Conservation (phyloP, 1,284 basidiomycete species). For the Irpex sp. region DNA sequence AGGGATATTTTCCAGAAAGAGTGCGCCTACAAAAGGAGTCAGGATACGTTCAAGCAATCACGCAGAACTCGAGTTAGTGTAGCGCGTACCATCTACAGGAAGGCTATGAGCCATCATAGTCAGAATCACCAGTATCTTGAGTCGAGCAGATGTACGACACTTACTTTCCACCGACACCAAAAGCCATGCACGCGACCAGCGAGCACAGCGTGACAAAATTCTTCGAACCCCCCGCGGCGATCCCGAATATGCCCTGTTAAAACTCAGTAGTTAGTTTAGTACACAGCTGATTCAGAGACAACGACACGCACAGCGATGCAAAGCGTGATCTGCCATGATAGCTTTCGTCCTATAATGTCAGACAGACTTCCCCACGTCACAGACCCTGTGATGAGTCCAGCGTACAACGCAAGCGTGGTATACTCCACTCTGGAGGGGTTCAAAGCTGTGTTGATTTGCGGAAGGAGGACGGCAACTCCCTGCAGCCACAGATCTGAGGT, state of each 20-base stretch:
- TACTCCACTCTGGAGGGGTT: constrained; percentile 2
- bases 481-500: not conserved
- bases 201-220: not conserved
- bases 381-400: not conserved
- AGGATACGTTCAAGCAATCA: not conserved
- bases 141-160: not conserved
- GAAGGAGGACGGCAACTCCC: not conserved
- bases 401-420: constrained; percentile 1
- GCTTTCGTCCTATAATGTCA: not conserved
- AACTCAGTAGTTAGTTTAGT: too few species aligned
- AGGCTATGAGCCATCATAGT: not conserved
- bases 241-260: not conserved
- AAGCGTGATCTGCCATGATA: constrained; percentile 1
- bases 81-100: not conserved
- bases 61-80: not conserved
- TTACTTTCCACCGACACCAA: constrained; percentile 2
- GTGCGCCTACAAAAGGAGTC: not conserved
- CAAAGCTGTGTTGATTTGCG: not conserved
- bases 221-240: not conserved
- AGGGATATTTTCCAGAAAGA: not conserved
- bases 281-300: too few species aligned
- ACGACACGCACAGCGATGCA: not conserved
- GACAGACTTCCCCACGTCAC: not conserved
- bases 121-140: not conserved
- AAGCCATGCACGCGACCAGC: constrained; percentile 2